phyloP scores from a whole-genome alignment of 768 basidiomycete species.

The Rhodosporidiobolus odoratus region DNA sequence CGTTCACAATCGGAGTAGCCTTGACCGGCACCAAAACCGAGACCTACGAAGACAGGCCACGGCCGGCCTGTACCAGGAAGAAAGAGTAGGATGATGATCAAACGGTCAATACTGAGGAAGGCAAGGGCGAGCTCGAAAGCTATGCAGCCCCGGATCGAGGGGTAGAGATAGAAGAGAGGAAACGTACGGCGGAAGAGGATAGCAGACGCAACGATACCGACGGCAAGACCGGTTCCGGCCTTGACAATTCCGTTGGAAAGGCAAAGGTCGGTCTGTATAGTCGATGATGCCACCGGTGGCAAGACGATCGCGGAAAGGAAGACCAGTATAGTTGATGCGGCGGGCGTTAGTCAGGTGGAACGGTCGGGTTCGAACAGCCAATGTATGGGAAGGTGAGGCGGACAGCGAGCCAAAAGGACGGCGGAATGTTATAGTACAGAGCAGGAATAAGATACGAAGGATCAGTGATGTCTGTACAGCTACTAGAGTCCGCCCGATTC shows the following conservation, averaged over 20 bases:
- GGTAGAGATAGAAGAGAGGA: neutral
- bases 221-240: conserved; percentile 80
- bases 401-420: neutral
- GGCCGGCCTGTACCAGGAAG: conserved; percentile 61
- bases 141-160: neutral
- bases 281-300: neutral
- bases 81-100: neutral
- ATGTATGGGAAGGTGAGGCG: no score
- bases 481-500: neutral
- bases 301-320: neutral
- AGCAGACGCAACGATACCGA: conserved; percentile 80
- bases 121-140: neutral
- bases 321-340: neutral
- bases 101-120: neutral
- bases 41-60: conserved; percentile 74
- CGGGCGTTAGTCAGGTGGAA: no score
- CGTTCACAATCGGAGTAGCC: conserved; percentile 90
- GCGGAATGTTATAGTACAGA: conserved; percentile 4
- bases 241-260: conserved; percentile 79
- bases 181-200: conserved; percentile 83
- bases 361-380: no score
- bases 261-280: conserved; percentile 45
- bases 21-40: conserved; percentile 75
- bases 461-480: neutral
- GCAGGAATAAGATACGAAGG: neutral